Evolutionary conservation across 2,329 filamentous ascomycete species (phyloP).

Genomic region (Amesomyces nigricolor): DNA sequence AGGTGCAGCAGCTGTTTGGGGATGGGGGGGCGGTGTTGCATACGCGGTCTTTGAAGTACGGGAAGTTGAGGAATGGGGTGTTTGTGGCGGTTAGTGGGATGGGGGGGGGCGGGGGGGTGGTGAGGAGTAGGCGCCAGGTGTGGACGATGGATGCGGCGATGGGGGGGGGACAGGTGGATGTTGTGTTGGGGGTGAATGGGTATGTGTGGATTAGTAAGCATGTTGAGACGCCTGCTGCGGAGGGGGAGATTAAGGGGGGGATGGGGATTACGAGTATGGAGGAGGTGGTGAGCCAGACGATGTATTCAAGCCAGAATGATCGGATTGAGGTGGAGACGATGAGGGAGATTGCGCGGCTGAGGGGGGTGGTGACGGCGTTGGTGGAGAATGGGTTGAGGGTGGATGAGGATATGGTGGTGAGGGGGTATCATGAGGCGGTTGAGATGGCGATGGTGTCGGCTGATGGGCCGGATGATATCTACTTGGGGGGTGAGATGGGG

Average conservation of each 20-base stretch:
- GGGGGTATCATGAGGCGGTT: conserved; percentile 74
- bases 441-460: conserved; percentile 62
- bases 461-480: conserved; percentile 51
- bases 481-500: conserved; percentile 54
- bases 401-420: conserved; percentile 82
- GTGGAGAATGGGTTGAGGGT: conserved; percentile 78
- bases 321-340: conserved; percentile 69
- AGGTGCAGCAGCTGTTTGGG: conserved; percentile 83
- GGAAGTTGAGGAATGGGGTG: conserved; percentile 88
- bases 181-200: conserved; percentile 90
- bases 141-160: conserved; percentile 65
- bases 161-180: conserved; percentile 64
- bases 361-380: conserved; percentile 74
- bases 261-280: conserved; percentile 74
- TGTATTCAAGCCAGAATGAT: conserved; percentile 96
- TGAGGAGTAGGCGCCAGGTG: conserved; percentile 76
- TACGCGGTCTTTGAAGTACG: conserved; percentile 86
- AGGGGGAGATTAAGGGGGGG: conserved; percentile 30
- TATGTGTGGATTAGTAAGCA: conserved; percentile 95
- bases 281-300: conserved; percentile 74
- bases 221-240: conserved; percentile 46
- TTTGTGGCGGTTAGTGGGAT: conserved; percentile 78
- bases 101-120: conserved; percentile 80
- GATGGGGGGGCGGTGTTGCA: conserved; percentile 86
- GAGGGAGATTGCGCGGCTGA: conserved; percentile 79